These are phyloP conservation scores for Monosporozyma yasuniensis DNA, from an alignment of 805 yeast species.

Conservation along the genomic window DNA sequence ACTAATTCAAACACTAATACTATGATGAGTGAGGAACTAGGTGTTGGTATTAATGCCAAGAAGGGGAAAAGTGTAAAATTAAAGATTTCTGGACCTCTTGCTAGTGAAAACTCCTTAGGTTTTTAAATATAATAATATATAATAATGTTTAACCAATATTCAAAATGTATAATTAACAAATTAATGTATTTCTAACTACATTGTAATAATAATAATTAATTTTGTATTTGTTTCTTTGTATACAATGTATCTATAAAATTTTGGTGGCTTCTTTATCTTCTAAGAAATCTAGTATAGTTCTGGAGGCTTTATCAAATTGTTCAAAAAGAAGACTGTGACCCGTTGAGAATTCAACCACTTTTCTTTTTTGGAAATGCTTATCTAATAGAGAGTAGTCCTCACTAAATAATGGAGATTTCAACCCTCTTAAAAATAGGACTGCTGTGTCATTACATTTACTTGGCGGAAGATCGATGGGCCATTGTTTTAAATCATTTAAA, in stretches of 20 bases:
- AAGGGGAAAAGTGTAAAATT: slow-evolving; percentile 25
- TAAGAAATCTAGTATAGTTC: slow-evolving; percentile 15
- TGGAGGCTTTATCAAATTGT: slow-evolving; percentile 15
- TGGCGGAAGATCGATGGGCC: slow-evolving; percentile 11
- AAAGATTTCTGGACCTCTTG: slow-evolving; percentile 49
- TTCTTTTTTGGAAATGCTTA: slow-evolving; percentile 19
- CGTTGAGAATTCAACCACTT: slow-evolving; percentile 21
- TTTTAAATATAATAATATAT: neutral
- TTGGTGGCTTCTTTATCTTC: slow-evolving; percentile 2
- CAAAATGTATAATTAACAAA: slow-evolving; percentile 1
- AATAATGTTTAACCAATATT: neutral
- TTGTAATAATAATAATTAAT: neutral
- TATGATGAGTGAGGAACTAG: slow-evolving; percentile 1
- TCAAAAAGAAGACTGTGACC: slow-evolving; percentile 27
- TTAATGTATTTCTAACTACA: too few species aligned
- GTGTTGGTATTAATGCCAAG: slow-evolving; percentile 9
- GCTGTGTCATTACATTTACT: slow-evolving; percentile 21
- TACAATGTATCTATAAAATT: neutral
- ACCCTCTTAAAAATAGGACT: slow-evolving; percentile 38
- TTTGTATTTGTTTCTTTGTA: neutral
- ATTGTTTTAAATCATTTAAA: slow-evolving; percentile 15
- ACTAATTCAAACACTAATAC: neutral
- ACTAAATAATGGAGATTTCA: slow-evolving; percentile 35
- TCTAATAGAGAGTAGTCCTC: slow-evolving; percentile 21
- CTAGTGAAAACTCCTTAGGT: slow-evolving; percentile 1